phyloP scores from a whole-genome alignment of 164 flowering plant species.

The grape (Vitis vinifera) region DNA sequence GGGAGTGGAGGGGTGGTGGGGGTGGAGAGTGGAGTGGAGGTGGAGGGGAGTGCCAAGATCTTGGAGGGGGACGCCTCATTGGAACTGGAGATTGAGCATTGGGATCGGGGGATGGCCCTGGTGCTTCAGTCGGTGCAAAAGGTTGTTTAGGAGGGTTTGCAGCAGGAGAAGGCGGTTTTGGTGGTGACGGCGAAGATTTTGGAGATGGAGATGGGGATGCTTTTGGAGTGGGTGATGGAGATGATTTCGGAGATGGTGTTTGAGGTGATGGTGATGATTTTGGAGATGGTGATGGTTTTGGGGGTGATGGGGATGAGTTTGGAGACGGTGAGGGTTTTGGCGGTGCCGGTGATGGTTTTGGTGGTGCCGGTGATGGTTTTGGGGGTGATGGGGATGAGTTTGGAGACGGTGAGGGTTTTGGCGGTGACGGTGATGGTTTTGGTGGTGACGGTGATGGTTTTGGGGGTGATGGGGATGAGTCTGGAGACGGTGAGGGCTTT shows the following conservation, averaged over 20 bases:
- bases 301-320: too few relatives aligned
- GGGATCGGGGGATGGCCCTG: too few relatives aligned
- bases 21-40: slow-evolving; percentile 18
- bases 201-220: slow-evolving; percentile 2
- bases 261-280: background rate
- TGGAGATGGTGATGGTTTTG: background rate
- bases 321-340: too few relatives aligned
- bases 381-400: too few relatives aligned
- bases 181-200: slow-evolving; percentile 12
- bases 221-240: slow-evolving; percentile 7
- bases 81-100: background rate
- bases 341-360: too few relatives aligned
- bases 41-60: slow-evolving; percentile 4
- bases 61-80: background rate
- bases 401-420: too few relatives aligned
- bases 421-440: background rate
- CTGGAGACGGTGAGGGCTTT: too few relatives aligned
- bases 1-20: slow-evolving; percentile 11
- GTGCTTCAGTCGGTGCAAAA: background rate
- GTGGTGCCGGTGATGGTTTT: too few relatives aligned
- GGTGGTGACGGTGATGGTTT: background rate
- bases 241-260: background rate
- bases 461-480: background rate
- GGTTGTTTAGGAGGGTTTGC: background rate
- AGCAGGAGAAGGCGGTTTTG: slow-evolving; percentile 9